Percentiles rank a stretch among this genome's conserved stretches.
Evolutionary conservation across 2,329 filamentous ascomycete genomes (phyloP).

Genomic region (Aspergillus quadricinctus): DNA sequence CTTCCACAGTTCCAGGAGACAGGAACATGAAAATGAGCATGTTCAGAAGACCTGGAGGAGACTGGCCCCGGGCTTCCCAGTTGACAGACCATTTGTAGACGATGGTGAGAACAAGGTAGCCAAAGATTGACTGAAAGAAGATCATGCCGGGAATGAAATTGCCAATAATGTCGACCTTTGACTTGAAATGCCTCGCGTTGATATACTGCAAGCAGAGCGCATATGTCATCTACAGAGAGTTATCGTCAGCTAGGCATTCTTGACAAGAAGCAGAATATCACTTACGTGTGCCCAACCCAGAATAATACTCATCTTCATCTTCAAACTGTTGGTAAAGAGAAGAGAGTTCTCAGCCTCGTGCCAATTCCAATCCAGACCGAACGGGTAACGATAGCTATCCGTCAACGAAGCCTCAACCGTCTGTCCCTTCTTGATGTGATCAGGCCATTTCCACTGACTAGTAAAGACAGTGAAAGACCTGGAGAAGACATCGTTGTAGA

Average conservation of each 20-base stretch:
- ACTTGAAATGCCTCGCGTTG: slow-evolving; percentile 93
- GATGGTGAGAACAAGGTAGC: slow-evolving; percentile 89
- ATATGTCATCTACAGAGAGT: slow-evolving; percentile 72
- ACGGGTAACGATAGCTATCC: slow-evolving; percentile 80
- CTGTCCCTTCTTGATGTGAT: slow-evolving; percentile 61
- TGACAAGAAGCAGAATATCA: slow-evolving; percentile 6
- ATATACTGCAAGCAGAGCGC: slow-evolving; percentile 88
- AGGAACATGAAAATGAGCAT: slow-evolving; percentile 99
- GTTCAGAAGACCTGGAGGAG: slow-evolving; percentile 86
- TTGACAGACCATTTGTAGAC: slow-evolving; percentile 96
- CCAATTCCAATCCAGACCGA: slow-evolving; percentile 95
- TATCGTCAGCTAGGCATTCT: not conserved
- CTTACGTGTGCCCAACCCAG: slow-evolving; percentile 82
- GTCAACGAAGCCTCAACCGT: slow-evolving; percentile 65
- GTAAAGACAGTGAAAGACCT: slow-evolving; percentile 84
- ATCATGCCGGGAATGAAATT: slow-evolving; percentile 99
- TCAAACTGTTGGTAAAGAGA: slow-evolving; percentile 96
- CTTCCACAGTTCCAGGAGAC: slow-evolving; percentile 65
- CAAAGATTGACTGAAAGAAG: slow-evolving; percentile 98
- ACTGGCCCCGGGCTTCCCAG: slow-evolving; percentile 64
- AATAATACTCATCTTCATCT: slow-evolving; percentile 99
- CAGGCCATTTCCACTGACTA: slow-evolving; percentile 84
- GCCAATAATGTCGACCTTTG: slow-evolving; percentile 90
- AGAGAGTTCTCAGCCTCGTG: slow-evolving; percentile 93
- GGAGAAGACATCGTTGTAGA: slow-evolving; percentile 98